phyloP scores from a whole-genome alignment of 768 basidiomycete species.

The Dacryopinax primogenitus region DNA sequence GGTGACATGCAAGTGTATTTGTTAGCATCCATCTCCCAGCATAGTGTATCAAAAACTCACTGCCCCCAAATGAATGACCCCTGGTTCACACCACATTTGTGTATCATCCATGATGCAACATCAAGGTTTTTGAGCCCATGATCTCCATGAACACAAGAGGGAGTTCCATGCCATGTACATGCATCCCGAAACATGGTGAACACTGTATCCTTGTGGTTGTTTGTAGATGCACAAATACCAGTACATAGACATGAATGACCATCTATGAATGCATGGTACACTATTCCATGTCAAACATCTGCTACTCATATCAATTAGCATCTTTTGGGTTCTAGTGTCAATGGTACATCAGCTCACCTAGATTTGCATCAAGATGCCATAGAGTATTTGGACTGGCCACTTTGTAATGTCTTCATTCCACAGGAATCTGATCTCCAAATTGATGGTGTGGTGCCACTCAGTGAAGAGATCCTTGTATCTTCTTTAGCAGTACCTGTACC shows the following conservation, averaged over 20 bases:
- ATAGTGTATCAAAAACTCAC: constrained; percentile 14
- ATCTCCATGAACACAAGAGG: constrained; percentile 28
- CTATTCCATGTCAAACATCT: constrained; percentile 31
- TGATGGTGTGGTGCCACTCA: background rate
- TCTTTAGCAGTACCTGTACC: background rate
- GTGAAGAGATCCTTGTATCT: background rate
- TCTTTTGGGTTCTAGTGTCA: constrained; percentile 8
- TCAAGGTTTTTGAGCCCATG: constrained; percentile 29
- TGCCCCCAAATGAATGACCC: constrained; percentile 26
- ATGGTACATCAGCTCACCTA: constrained; percentile 19
- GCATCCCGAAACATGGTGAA: constrained; percentile 18
- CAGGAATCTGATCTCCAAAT: background rate
- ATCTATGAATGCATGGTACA: constrained; percentile 34
- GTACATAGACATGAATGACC: constrained; percentile 31
- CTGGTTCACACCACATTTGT: constrained; percentile 23
- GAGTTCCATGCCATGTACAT: constrained; percentile 16
- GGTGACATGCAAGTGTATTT: background rate
- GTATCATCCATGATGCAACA: constrained; percentile 29
- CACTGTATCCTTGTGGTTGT: constrained; percentile 33
- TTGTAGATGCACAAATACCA: constrained; percentile 28
- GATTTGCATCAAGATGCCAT: constrained; percentile 32
- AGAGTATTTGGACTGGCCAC: constrained; percentile 31
- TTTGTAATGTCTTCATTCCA: constrained; percentile 19
- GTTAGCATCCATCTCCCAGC: too few species aligned
- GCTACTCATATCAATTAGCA: background rate